Conservation (phyloP, 2,329 filamentous ascomycete species). For the Neofusicoccum sp. region DNA sequence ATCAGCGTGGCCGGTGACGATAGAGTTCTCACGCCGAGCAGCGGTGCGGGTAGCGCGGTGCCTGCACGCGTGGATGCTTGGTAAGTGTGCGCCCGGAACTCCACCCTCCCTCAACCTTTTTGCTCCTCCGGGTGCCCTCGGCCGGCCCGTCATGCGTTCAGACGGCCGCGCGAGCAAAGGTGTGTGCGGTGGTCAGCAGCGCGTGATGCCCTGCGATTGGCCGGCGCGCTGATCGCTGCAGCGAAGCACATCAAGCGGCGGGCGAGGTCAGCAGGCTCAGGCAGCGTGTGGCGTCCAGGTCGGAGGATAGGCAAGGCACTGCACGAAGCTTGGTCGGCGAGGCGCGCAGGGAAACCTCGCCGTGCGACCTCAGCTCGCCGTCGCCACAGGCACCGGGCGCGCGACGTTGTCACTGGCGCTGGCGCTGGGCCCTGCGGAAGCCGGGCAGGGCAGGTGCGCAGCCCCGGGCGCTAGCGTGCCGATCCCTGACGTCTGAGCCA, state of each 20-base stretch:
- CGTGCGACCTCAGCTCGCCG: not conserved
- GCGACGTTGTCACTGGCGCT: not conserved
- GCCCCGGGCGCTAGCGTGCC: not conserved
- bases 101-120: not conserved
- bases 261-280: constrained; percentile 1
- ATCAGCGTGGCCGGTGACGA: not conserved
- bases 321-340: not conserved
- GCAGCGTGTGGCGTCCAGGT: constrained; percentile 6
- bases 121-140: not conserved
- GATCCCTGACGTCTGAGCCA: constrained; percentile 15
- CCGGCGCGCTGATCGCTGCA: not conserved
- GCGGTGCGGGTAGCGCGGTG: not conserved
- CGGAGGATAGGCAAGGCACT: not conserved
- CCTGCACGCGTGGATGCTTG: not conserved
- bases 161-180: not conserved
- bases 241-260: not conserved
- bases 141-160: constrained; percentile 2
- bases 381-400: too few species aligned
- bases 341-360: not conserved
- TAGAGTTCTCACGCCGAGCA: constrained; percentile 1
- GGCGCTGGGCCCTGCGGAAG: not conserved
- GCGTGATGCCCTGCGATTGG: constrained; percentile 16
- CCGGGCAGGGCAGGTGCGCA: constrained; percentile 1
- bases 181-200: constrained; percentile 7
- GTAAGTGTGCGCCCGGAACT: not conserved